Conservation (phyloP, 805 yeast genomes). For the Myxozyma neglecta region DNA sequence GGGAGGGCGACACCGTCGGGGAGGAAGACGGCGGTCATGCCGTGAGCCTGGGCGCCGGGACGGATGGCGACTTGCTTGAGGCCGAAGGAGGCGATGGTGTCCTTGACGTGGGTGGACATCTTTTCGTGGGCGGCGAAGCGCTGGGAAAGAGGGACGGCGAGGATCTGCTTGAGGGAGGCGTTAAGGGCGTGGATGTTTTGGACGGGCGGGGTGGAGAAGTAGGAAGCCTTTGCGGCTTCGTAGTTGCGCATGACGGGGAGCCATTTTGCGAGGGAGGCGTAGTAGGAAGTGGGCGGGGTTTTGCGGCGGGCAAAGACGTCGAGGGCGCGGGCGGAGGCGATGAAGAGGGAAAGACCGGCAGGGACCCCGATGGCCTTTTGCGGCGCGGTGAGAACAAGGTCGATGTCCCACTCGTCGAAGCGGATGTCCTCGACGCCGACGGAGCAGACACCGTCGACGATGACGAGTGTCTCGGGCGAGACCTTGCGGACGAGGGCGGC, state of each 20-base stretch:
- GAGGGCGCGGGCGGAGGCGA: conserved; percentile 74
- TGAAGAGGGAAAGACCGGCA: conserved; percentile 80
- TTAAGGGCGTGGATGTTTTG: conserved; percentile 80
- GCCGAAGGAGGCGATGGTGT: conserved; percentile 56
- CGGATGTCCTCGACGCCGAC: conserved; percentile 83
- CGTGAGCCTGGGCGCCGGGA: conserved; percentile 72
- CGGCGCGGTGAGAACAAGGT: conserved; percentile 85
- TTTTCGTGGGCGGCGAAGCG: conserved; percentile 64
- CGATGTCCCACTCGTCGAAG: conserved; percentile 88
- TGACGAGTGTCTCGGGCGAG: conserved; percentile 77
- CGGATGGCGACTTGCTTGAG: conserved; percentile 66
- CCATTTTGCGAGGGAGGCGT: conserved; percentile 80
- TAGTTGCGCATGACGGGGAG: conserved; percentile 82
- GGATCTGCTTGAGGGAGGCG: conserved; percentile 70
- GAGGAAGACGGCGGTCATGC: conserved; percentile 80
- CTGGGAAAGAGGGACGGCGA: conserved; percentile 53
- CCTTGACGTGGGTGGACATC: conserved; percentile 67
- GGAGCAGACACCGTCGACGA: conserved; percentile 95
- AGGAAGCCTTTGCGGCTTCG: conserved; percentile 75
- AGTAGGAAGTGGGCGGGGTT: conserved; percentile 51
- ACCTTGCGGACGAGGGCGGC: conserved; percentile 58
- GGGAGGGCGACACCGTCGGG: conserved; percentile 72
- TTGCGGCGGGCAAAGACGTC: conserved; percentile 56
- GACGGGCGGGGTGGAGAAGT: conserved; percentile 96
- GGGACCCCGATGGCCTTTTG: conserved; percentile 96